Base-by-base conservation (phyloP, 108 stramenopile genomes). In the Nannochloropsis gaditana region DNA sequence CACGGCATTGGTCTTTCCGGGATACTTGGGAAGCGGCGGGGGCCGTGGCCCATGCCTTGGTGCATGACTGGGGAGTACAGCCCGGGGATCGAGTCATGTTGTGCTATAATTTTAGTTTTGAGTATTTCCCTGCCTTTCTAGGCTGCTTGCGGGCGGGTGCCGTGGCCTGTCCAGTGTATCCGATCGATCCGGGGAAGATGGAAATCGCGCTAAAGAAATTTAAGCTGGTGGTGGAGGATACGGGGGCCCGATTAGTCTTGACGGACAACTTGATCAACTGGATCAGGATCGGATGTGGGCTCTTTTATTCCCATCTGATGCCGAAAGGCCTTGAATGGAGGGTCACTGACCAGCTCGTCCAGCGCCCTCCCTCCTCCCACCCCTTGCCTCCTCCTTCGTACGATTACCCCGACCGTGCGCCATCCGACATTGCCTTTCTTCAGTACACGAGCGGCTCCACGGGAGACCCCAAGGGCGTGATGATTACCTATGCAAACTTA, bases 61-160 rank as follows among this genome's bases (percentile, higher is more conserved):
- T 73, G 5, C 15, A 15, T 5, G 59, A 73, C 19, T 73, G 59
- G 59, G 59, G 59, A 4, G 59, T 73, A 15, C 15, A 73, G 59
- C 59, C 59, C 19, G 94, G 93, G 21, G 93, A 93, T 89, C 85
- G 93, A 11, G 91, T 93, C 9, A 85, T 97, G 9, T 91, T 99
- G 47, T 97, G 98, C 31, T 99, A 97, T 85, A 95, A 96, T 21
- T 98, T 98, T 9, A 95, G 96, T 2, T 91, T 97, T 21, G 94
- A 98, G 73, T 99, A 97, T 84, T 92, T 96, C 45, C 85, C 97
- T 41, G 92, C 96, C 1, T 99, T 99, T 85, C 86, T 99, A n/a
- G 97, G 97, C 17, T 98, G 97, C 89, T 90, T 98, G 79, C 21
- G 84, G 42, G 89, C 90, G 41, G 88, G 90, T n/a, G 45, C 90